Evolutionary conservation across 2,329 filamentous ascomycete species (phyloP).

Genomic region (Diaporthe velutina): DNA sequence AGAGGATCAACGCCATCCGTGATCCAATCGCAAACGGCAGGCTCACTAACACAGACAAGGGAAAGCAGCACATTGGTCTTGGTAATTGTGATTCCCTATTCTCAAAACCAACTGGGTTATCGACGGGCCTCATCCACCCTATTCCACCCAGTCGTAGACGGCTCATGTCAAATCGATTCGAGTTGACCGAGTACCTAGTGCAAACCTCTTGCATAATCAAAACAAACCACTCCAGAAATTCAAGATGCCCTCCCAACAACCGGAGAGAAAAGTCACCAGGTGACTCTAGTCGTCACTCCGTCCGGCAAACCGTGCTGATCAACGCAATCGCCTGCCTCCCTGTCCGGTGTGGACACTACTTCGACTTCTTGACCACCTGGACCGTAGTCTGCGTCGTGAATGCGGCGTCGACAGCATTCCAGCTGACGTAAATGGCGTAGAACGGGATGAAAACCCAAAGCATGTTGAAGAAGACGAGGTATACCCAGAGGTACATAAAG

Average conservation of each 20-base stretch:
- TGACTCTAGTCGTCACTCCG: not conserved
- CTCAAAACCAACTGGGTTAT: not conserved
- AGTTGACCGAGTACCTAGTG: not conserved
- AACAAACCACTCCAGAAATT: not conserved
- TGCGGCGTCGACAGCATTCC: constrained; percentile 34
- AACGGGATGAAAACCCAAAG: constrained; percentile 75
- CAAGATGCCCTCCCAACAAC: not conserved
- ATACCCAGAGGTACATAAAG: constrained; percentile 77
- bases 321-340: not conserved
- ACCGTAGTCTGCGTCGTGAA: constrained; percentile 34
- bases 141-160: not conserved
- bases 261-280: not conserved
- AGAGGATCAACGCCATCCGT: too few relatives aligned
- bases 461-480: constrained; percentile 77
- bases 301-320: not conserved
- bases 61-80: not conserved
- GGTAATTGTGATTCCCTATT: not conserved
- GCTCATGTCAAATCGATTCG: not conserved
- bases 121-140: too few relatives aligned
- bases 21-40: not conserved
- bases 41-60: not conserved
- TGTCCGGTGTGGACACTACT: not conserved
- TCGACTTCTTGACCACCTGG: constrained; percentile 31
- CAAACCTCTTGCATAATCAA: not conserved
- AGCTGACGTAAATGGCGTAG: constrained; percentile 64